Percentiles rank a stretch among this genome's conserved stretches.
phyloP scores from a whole-genome alignment of 441 rosid genomes.

The Flueggea neowawraea region DNA sequence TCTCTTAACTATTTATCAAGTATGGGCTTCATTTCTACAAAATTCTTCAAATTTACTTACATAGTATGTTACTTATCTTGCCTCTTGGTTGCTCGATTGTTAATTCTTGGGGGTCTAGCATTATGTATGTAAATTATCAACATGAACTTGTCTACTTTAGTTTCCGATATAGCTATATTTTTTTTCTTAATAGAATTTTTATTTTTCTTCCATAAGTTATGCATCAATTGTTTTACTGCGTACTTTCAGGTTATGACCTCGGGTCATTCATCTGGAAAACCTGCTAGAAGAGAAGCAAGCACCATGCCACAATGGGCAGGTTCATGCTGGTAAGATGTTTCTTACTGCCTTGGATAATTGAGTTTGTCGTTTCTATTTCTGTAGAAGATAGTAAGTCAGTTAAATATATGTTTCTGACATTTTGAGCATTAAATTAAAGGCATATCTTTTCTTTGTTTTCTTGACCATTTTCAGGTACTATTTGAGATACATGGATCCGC shows the following conservation, averaged over 20 bases:
- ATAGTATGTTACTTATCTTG: no score
- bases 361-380: neutral
- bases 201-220: constrained; percentile 1
- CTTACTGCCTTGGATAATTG: neutral
- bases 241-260: constrained; percentile 57
- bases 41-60: no score
- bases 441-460: constrained; percentile 10
- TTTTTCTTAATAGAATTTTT: constrained; percentile 6
- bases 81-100: neutral
- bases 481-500: constrained; percentile 95
- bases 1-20: no score
- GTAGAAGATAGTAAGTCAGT: neutral
- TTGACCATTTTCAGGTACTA: constrained; percentile 67
- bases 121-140: no score
- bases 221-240: constrained; percentile 9
- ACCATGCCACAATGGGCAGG: constrained; percentile 99
- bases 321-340: constrained; percentile 84
- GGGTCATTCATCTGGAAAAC: constrained; percentile 68
- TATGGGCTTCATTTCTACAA: no score
- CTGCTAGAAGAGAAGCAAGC: constrained; percentile 90
- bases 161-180: neutral
- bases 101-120: no score
- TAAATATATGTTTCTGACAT: neutral
- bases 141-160: no score
- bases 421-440: constrained; percentile 10